Evolutionary conservation across 2,329 filamentous ascomycete genomes (phyloP).

Genomic region (Pseudofabraea citricarpa): DNA sequence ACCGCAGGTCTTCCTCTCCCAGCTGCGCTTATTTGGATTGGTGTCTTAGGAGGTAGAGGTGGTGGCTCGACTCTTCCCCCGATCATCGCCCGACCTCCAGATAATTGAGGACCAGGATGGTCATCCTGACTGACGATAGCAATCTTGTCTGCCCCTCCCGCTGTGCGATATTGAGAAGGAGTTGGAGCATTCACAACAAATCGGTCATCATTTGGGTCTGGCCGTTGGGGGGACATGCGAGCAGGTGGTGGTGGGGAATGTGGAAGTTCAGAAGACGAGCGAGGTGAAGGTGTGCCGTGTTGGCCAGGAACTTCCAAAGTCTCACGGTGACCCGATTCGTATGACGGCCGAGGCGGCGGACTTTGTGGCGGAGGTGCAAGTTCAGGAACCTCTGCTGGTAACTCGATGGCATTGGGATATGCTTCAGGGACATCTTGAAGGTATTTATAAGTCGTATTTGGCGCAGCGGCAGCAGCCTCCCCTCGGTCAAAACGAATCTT

Average conservation of each 20-base stretch:
- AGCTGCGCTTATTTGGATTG: constrained; percentile 40
- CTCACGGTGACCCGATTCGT: constrained; percentile 25
- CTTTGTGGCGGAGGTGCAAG: constrained; percentile 10
- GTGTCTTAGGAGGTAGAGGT: constrained; percentile 73
- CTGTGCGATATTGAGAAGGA: constrained; percentile 52
- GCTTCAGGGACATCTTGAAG: constrained; percentile 31
- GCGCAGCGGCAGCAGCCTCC: constrained; percentile 1
- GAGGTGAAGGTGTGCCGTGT: constrained; percentile 15
- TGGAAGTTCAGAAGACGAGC: constrained; percentile 33
- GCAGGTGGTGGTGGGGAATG: constrained; percentile 33
- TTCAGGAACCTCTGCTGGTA: constrained; percentile 49
- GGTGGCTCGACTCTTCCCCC: constrained; percentile 49
- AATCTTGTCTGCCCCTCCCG: constrained; percentile 63
- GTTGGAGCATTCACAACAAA: constrained; percentile 53
- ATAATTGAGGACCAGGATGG: constrained; percentile 36
- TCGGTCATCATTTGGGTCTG: constrained; percentile 34
- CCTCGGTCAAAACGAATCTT: constrained; percentile 36
- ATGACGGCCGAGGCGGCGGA: constrained; percentile 24
- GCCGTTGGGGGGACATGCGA: constrained; percentile 19
- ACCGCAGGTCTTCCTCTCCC: constrained; percentile 19
- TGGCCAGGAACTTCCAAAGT: constrained; percentile 20
- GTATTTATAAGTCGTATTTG: constrained; percentile 12
- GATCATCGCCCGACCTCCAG: constrained; percentile 5
- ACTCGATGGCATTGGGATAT: constrained; percentile 41
- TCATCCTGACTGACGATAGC: constrained; percentile 58